A percentile compares a stretch with the other conserved stretches of the same genome.
These are phyloP conservation scores for Cystobasidium ongulense DNA, from an alignment of 768 basidiomycete genomes.

Conservation along the genomic window DNA sequence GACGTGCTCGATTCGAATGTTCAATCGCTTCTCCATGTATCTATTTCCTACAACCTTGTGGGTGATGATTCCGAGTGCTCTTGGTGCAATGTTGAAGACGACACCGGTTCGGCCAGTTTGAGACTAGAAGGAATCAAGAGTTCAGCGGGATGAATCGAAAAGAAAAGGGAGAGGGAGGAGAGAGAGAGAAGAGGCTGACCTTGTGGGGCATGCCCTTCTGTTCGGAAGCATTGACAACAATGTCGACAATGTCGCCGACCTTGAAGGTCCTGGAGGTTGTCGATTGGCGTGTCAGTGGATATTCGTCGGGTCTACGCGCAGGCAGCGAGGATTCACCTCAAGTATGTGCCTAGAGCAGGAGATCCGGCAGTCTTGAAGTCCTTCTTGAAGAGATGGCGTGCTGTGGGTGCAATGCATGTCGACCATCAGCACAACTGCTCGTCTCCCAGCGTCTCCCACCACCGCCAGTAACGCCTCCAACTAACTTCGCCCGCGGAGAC, in stretches of 20 bases:
- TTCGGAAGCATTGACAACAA: conserved; percentile 97
- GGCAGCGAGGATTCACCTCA: conserved; percentile 50
- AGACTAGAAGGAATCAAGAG: not conserved
- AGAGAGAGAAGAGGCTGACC: conserved; percentile 56
- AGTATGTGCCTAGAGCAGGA: not conserved
- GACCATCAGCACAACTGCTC: not conserved
- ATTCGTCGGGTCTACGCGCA: conserved; percentile 98
- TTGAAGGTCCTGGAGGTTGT: conserved; percentile 88
- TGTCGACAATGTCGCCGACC: conserved; percentile 98
- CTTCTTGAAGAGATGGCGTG: not conserved
- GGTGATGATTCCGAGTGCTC: conserved; percentile 89
- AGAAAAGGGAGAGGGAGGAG: too few species aligned
- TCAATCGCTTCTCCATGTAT: conserved; percentile 98
- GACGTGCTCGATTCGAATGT: conserved; percentile 87
- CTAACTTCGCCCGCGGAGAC: not conserved
- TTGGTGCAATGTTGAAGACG: conserved; percentile 93
- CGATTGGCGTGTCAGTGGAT: conserved; percentile 80
- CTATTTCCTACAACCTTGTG: conserved; percentile 98
- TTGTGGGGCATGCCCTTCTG: conserved; percentile 99
- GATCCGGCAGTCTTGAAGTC: not conserved
- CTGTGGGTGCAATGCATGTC: not conserved
- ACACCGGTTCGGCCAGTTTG: conserved; percentile 65
- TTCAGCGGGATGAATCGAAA: not conserved
- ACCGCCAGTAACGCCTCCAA: not conserved
- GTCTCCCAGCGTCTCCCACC: too few species aligned